Evolutionary conservation across 805 yeast genomes (phyloP).

Genomic region (Pichia membranifaciens): DNA sequence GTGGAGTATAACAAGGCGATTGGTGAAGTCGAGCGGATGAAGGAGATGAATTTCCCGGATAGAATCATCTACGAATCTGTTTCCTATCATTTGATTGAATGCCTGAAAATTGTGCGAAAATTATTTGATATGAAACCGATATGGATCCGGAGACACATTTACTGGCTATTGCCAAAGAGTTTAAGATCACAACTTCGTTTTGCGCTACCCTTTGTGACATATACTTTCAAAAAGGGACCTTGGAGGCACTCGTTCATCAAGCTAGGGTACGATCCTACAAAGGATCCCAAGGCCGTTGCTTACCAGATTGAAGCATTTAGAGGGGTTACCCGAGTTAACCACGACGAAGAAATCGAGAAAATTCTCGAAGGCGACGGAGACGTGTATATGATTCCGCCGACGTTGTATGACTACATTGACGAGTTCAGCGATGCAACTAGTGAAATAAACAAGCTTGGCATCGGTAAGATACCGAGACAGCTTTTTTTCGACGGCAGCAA

Average conservation of each 20-base stretch:
- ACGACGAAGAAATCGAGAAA: conserved; percentile 21
- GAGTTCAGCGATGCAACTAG: conserved; percentile 22
- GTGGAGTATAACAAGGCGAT: conserved; percentile 36
- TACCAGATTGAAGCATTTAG: conserved; percentile 88
- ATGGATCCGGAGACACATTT: conserved; percentile 76
- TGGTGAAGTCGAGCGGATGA: conserved; percentile 32
- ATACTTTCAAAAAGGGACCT: conserved; percentile 82
- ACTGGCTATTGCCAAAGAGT: conserved; percentile 45
- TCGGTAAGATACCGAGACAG: conserved; percentile 34
- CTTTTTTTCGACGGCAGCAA: conserved; percentile 68
- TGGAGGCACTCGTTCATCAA: conserved; percentile 84
- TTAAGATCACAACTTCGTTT: conserved; percentile 48
- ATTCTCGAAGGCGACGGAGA: conserved; percentile 21
- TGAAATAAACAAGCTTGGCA: conserved; percentile 17
- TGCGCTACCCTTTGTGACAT: conserved; percentile 82
- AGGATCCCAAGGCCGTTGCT: conserved; percentile 45
- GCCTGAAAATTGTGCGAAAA: conserved; percentile 37
- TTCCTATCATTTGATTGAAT: conserved; percentile 34
- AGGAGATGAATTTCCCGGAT: conserved; percentile 17
- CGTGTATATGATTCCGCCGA: conserved; percentile 23
- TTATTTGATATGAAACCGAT: conserved; percentile 71
- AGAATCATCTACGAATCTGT: conserved; percentile 25
- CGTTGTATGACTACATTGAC: conserved; percentile 16
- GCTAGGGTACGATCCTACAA: conserved; percentile 73
- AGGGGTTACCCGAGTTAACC: conserved; percentile 11